Conservation (phyloP, 805 yeast species). For the Candida manassasensis region DNA sequence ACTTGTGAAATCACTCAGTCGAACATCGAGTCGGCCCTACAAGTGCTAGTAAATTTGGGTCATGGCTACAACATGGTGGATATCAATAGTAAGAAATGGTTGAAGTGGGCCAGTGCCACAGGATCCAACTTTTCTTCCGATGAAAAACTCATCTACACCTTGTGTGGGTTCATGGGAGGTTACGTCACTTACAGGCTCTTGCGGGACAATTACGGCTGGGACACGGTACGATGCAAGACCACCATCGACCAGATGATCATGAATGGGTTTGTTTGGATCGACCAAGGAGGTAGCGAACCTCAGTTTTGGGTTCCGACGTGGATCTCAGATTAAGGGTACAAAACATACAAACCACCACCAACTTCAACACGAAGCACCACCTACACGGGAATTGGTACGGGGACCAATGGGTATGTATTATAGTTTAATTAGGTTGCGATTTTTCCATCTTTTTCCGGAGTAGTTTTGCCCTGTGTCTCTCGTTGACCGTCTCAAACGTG, state of each 20-base stretch:
- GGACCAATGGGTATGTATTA: background rate
- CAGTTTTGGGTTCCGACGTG: constrained; percentile 75
- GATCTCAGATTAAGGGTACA: constrained; percentile 44
- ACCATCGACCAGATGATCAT: constrained; percentile 76
- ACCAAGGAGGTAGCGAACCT: constrained; percentile 40
- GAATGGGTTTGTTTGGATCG: constrained; percentile 84
- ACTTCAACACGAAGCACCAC: no score
- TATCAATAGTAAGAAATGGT: constrained; percentile 55
- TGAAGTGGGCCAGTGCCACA: constrained; percentile 28
- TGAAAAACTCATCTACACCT: constrained; percentile 65
- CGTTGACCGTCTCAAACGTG: constrained; percentile 65
- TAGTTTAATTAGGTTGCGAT: background rate
- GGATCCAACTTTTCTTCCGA: constrained; percentile 42
- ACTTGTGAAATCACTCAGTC: constrained; percentile 31
- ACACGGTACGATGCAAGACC: constrained; percentile 49
- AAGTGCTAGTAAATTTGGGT: constrained; percentile 54
- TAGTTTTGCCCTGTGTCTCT: constrained; percentile 48
- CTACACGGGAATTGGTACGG: no score
- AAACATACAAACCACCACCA: no score
- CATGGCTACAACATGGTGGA: constrained; percentile 63
- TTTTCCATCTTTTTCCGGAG: constrained; percentile 12
- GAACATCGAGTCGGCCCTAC: constrained; percentile 56
- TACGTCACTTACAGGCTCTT: constrained; percentile 61
- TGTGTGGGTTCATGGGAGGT: constrained; percentile 72
- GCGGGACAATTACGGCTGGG: constrained; percentile 77